phyloP scores from a whole-genome alignment of 805 yeast genomes.

The Nakazawaea peltata region DNA sequence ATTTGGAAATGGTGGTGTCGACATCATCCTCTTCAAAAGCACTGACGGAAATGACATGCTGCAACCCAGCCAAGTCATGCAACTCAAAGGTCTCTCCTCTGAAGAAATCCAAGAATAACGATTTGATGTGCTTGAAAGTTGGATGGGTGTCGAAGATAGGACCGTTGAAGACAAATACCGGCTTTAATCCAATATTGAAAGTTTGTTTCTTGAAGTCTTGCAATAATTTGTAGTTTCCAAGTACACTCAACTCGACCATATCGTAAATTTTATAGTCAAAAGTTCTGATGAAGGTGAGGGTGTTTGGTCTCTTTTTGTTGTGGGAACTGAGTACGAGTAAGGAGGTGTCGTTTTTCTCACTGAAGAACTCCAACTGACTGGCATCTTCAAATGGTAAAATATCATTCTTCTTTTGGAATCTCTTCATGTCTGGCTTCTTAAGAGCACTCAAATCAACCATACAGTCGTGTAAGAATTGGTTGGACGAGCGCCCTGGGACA shows the following conservation, averaged over 20 bases:
- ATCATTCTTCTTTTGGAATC: slow-evolving; percentile 84
- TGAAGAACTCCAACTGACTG: slow-evolving; percentile 75
- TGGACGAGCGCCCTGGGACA: slow-evolving; percentile 81
- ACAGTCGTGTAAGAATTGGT: slow-evolving; percentile 75
- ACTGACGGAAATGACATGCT: slow-evolving; percentile 77
- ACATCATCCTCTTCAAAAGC: slow-evolving; percentile 70
- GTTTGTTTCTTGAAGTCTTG: slow-evolving; percentile 75
- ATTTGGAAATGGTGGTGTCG: slow-evolving; percentile 49
- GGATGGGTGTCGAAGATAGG: slow-evolving; percentile 88
- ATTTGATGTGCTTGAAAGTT: slow-evolving; percentile 74
- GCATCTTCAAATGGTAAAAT: slow-evolving; percentile 91
- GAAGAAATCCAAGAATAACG: slow-evolving; percentile 85
- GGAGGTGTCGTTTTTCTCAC: slow-evolving; percentile 91
- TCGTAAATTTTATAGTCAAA: slow-evolving; percentile 88
- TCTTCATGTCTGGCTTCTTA: slow-evolving; percentile 84
- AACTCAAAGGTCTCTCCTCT: slow-evolving; percentile 73
- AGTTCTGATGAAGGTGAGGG: slow-evolving; percentile 79
- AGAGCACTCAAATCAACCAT: slow-evolving; percentile 83
- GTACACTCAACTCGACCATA: slow-evolving; percentile 82
- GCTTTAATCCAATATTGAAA: slow-evolving; percentile 84
- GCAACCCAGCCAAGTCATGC: slow-evolving; percentile 93
- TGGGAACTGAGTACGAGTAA: slow-evolving; percentile 69
- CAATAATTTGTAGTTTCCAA: slow-evolving; percentile 61
- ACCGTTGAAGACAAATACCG: slow-evolving; percentile 91
- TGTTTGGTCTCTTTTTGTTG: slow-evolving; percentile 91